Evolutionary conservation across 2,329 filamentous ascomycete species (phyloP).

Genomic region (Ceratocystis smalleyi): DNA sequence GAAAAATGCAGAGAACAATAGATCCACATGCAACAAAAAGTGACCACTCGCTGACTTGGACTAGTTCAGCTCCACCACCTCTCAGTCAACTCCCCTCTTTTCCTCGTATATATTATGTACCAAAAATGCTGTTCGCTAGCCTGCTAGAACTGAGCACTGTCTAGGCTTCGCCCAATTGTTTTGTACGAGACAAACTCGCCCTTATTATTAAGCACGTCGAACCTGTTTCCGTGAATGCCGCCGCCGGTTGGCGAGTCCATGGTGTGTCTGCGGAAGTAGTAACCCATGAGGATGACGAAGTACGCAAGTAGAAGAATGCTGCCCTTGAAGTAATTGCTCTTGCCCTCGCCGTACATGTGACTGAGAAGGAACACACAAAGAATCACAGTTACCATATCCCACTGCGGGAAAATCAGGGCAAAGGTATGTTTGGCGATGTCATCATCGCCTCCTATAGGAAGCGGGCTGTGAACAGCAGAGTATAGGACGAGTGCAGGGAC

Average conservation of each 20-base stretch:
- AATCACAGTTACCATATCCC: constrained; percentile 97
- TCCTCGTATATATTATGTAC: background rate
- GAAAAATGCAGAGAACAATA: background rate
- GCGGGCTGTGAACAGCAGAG: constrained; percentile 54
- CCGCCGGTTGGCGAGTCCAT: constrained; percentile 21
- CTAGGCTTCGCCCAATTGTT: constrained; percentile 35
- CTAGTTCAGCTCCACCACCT: background rate
- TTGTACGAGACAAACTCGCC: constrained; percentile 37
- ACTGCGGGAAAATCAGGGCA: constrained; percentile 88
- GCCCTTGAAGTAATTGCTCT: constrained; percentile 99
- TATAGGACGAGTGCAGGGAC: constrained; percentile 87
- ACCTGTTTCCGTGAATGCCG: constrained; percentile 28
- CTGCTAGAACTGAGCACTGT: constrained; percentile 23
- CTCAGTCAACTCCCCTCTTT: background rate
- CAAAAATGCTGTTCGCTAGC: background rate
- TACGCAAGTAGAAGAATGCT: constrained; percentile 89
- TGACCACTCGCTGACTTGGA: too few relatives aligned
- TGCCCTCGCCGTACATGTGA: constrained; percentile 95
- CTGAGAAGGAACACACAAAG: constrained; percentile 90
- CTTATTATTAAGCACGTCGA: constrained; percentile 38
- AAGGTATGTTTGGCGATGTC: constrained; percentile 49
- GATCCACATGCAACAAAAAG: background rate
- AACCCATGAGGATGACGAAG: constrained; percentile 78
- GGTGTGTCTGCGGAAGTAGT: constrained; percentile 60
- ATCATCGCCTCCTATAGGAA: constrained; percentile 24